Conservation (phyloP, 1,284 basidiomycete species). For the Tilletia caries region DNA sequence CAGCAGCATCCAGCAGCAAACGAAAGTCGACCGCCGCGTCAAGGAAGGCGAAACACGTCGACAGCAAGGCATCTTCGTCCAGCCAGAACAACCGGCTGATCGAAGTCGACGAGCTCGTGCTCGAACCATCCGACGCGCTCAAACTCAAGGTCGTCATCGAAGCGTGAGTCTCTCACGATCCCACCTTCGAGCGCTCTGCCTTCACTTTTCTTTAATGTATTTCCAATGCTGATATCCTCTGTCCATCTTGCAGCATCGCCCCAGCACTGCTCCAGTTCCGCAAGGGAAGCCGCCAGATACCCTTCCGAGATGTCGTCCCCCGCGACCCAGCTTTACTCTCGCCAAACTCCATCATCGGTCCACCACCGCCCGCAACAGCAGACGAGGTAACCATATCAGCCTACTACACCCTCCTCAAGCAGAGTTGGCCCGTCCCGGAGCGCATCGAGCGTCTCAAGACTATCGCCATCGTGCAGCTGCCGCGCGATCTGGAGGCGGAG, state of each 20-base stretch:
- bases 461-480: constrained; percentile 3
- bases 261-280: constrained; percentile 6
- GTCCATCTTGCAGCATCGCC: not conserved
- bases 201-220: not conserved
- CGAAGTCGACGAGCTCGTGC: constrained; percentile 3
- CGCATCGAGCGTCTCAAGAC: constrained; percentile 7
- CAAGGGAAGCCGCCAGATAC: not conserved
- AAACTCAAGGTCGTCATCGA: constrained; percentile 12
- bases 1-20: not conserved
- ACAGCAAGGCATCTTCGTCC: not conserved
- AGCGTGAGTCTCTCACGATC: not conserved
- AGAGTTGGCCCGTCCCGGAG: not conserved
- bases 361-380: not conserved
- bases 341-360: not conserved
- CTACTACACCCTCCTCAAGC: not conserved
- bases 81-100: not conserved
- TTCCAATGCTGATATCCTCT: not conserved
- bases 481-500: constrained; percentile 1
- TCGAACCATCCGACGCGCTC: constrained; percentile 9
- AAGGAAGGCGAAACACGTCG: not conserved
- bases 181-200: not conserved
- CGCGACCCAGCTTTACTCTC: not conserved
- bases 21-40: not conserved
- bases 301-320: constrained; percentile 2
- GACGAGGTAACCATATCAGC: not conserved